A percentile compares a stretch with the other conserved stretches of the same genome.
These are phyloP conservation scores for Melaleuca quinquenervia DNA, from an alignment of 345 rosid species.

Conservation along the genomic window DNA sequence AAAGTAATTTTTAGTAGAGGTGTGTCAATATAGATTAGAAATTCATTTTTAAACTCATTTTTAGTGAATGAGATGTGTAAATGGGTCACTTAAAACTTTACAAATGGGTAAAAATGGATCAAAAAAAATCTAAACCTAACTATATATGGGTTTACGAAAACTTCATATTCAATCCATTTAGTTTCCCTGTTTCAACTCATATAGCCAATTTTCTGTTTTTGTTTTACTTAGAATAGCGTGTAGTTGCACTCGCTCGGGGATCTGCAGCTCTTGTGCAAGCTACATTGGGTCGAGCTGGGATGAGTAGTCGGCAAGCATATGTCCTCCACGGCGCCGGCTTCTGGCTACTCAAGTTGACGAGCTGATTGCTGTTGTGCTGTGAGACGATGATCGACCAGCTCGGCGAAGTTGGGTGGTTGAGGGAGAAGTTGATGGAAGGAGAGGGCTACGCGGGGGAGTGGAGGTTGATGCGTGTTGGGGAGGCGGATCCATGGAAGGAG, in stretches of 20 bases:
- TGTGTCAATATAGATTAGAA: not conserved
- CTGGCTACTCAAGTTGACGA: slow-evolving; percentile 10
- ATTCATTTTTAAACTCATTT: slow-evolving; percentile 9
- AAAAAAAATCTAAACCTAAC: too few relatives aligned
- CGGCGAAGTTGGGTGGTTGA: slow-evolving; percentile 30
- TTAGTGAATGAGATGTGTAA: too few relatives aligned
- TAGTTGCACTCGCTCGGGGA: slow-evolving; percentile 1
- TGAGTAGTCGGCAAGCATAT: slow-evolving; percentile 65
- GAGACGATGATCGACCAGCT: slow-evolving; percentile 4
- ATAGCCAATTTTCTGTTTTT: too few relatives aligned
- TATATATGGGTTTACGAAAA: too few relatives aligned
- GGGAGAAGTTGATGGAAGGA: slow-evolving; percentile 20
- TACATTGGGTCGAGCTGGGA: slow-evolving; percentile 68
- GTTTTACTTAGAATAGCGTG: not conserved
- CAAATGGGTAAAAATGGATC: too few relatives aligned
- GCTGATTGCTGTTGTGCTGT: not conserved
- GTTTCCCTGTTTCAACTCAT: too few relatives aligned
- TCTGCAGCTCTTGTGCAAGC: slow-evolving; percentile 36
- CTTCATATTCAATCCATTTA: too few relatives aligned
- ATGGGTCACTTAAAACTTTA: too few relatives aligned
- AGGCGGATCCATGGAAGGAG: slow-evolving; percentile 22
- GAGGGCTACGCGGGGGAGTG: too few relatives aligned
- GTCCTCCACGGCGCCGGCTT: slow-evolving; percentile 19
- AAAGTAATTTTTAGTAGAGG: not conserved
- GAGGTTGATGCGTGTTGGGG: not conserved